Evolutionary conservation across 2,329 filamentous ascomycete genomes (phyloP), one percentile per base, ranked within the genome.

Genomic region (Botrytis byssoidea): DNA sequence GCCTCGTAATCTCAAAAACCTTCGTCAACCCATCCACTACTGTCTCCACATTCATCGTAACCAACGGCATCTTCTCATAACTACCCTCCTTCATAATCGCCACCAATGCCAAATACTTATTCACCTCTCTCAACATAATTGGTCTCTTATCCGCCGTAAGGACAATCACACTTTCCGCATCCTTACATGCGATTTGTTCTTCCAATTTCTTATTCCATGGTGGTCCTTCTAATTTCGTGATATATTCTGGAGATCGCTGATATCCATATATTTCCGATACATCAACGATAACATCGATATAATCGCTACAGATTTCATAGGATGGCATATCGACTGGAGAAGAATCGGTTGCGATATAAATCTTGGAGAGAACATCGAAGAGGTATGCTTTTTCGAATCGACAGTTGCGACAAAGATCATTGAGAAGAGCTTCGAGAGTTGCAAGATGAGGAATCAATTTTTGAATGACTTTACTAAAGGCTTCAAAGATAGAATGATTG

Each of bases 221-320:
- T 67, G 87, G 85, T 2, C 85, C 88, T 81, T 91, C 89, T 9
- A 91, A 85, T 35, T 83, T 82, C 69, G 86, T 85, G 40, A 86
- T 85, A 75, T 89, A 88, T 32, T 86, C 84, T 37, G 86, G 84
- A 42, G 86, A 86, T 12, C 89, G 86, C 68, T 86, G 84, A 88
- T 90, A 98, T 64, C 95, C 95, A 81, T 98, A 99, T 57, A 99
- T 92, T 81, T 98, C 95, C 42, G 94, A 96, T 71, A 98, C 92
- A 82, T 99, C 96, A 74, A 98, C 95, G 75, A 99, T 97, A 75
- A 98, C 94, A 82, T 99, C 96, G 78, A 99, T 98, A 82, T 97
- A 98, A 82, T 99, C 96, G 68, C 94, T 97, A 84, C 96, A 99
- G 80, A 98, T 97, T 84, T 98, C 96, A 82, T 99, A 99, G 81